Evolutionary conservation across 2,329 filamentous ascomycete species (phyloP).

Genomic region (Berkeleyomyces rouxiae): DNA sequence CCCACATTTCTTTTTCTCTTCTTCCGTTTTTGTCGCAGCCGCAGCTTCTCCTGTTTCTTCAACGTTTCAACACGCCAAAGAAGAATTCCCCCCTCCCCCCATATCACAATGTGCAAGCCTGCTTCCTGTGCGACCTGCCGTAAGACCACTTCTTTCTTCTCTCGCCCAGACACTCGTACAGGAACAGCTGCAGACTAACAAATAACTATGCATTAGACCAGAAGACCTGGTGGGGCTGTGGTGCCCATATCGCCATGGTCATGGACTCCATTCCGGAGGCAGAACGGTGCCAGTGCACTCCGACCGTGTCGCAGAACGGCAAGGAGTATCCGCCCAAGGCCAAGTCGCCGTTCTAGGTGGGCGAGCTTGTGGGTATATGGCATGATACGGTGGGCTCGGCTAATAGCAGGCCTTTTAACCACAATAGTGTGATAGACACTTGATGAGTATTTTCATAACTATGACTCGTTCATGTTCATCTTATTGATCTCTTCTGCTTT

Average conservation of each 20-base stretch:
- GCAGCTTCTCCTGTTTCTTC: not conserved
- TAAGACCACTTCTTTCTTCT: conserved; percentile 23
- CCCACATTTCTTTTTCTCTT: conserved; percentile 1
- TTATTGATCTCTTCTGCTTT: not conserved
- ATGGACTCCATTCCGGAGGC: conserved; percentile 40
- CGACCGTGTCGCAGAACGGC: conserved; percentile 43
- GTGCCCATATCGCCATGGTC: conserved; percentile 42
- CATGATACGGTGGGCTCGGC: no score
- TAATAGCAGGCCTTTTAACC: no score
- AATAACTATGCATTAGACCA: conserved; percentile 28
- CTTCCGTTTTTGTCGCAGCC: not conserved
- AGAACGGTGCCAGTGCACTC: conserved; percentile 49
- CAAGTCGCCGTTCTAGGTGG: conserved; percentile 15
- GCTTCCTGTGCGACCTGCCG: conserved; percentile 45
- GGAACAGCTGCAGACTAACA: no score
- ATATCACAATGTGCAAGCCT: conserved; percentile 43
- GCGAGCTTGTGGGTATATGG: no score
- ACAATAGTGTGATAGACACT: no score
- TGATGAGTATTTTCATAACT: no score
- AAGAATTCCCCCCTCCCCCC: not conserved
- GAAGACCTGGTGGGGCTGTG: conserved; percentile 49
- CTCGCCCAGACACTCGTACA: not conserved
- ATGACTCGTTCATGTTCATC: not conserved
- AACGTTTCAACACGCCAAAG: not conserved
- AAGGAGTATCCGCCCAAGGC: conserved; percentile 50